A percentile compares a stretch with the other conserved stretches of the same genome.
Conservation (phyloP, 176 grass and related monocot species). For the Triticum urartu region DNA sequence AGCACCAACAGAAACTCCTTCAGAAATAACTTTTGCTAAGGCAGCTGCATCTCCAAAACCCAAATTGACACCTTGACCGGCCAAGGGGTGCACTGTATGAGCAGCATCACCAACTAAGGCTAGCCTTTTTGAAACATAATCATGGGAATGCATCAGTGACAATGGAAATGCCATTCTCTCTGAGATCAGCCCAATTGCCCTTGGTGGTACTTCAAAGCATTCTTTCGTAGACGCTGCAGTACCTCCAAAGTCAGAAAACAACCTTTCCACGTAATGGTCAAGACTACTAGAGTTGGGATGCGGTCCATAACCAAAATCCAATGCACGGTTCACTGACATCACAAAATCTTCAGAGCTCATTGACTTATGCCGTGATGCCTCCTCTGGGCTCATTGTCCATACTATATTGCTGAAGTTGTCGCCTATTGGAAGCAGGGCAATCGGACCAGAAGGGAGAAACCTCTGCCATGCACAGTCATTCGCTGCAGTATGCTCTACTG, state of each 20-base stretch:
- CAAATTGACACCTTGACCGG: conserved; percentile 95
- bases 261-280: conserved; percentile 59
- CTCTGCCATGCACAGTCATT: conserved; percentile 91
- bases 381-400: conserved; percentile 94
- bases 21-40: conserved; percentile 70
- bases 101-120: conserved; percentile 89
- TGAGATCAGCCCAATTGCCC: conserved; percentile 52
- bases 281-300: conserved; percentile 58
- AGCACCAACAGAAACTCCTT: conserved; percentile 67
- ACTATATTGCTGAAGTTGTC: conserved; percentile 95
- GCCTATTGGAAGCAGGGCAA: conserved; percentile 82
- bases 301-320: conserved; percentile 79
- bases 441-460: conserved; percentile 90
- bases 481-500: conserved; percentile 66
- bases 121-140: conserved; percentile 68
- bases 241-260: conserved; percentile 48
- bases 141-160: conserved; percentile 69
- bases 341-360: conserved; percentile 81
- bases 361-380: conserved; percentile 57
- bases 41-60: conserved; percentile 81
- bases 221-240: conserved; percentile 67
- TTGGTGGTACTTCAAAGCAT: conserved; percentile 83
- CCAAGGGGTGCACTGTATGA: conserved; percentile 89
- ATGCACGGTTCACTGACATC: conserved; percentile 69
- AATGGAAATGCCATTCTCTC: conserved; percentile 89